Conservation (phyloP, 2,329 filamentous ascomycete genomes). For the Aspergillus sp. region DNA sequence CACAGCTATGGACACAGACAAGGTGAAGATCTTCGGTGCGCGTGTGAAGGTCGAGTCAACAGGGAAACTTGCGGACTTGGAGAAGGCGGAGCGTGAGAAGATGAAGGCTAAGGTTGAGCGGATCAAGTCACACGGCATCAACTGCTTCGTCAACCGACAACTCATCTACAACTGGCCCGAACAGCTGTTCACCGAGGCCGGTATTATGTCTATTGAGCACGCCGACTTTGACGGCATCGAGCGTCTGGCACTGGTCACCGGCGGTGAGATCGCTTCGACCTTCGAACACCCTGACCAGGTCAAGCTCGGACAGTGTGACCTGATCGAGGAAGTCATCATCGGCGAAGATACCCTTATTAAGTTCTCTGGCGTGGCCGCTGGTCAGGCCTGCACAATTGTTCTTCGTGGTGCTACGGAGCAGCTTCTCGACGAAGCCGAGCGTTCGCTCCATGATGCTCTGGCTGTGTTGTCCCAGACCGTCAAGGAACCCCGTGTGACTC, state of each 20-base stretch:
- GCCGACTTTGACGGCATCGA: slow-evolving; percentile 99
- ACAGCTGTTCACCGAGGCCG: slow-evolving; percentile 95
- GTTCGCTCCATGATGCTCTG: slow-evolving; percentile 91
- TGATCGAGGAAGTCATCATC: slow-evolving; percentile 98
- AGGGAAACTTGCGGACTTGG: slow-evolving; percentile 94
- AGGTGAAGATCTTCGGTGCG: slow-evolving; percentile 99
- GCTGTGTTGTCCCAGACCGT: slow-evolving; percentile 97
- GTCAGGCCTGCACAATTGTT: slow-evolving; percentile 93
- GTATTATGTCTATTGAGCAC: slow-evolving; percentile 98
- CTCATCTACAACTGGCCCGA: slow-evolving; percentile 99
- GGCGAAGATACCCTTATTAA: slow-evolving; percentile 97
- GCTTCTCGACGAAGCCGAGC: slow-evolving; percentile 93
- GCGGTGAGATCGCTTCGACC: slow-evolving; percentile 94
- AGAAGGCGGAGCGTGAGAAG: slow-evolving; percentile 98
- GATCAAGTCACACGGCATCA: slow-evolving; percentile 98
- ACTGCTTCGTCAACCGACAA: slow-evolving; percentile 99
- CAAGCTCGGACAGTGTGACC: slow-evolving; percentile 89
- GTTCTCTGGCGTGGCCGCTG: slow-evolving; percentile 93
- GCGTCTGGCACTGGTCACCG: slow-evolving; percentile 88
- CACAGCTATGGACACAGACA: slow-evolving; percentile 99
- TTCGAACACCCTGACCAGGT: slow-evolving; percentile 98
- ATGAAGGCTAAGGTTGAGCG: slow-evolving; percentile 99
- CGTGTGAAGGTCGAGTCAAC: slow-evolving; percentile 95
- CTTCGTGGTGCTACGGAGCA: slow-evolving; percentile 95
- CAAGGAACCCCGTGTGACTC: slow-evolving; percentile 86